Conservation (phyloP, 768 basidiomycete genomes). For the Boletus sp. region DNA sequence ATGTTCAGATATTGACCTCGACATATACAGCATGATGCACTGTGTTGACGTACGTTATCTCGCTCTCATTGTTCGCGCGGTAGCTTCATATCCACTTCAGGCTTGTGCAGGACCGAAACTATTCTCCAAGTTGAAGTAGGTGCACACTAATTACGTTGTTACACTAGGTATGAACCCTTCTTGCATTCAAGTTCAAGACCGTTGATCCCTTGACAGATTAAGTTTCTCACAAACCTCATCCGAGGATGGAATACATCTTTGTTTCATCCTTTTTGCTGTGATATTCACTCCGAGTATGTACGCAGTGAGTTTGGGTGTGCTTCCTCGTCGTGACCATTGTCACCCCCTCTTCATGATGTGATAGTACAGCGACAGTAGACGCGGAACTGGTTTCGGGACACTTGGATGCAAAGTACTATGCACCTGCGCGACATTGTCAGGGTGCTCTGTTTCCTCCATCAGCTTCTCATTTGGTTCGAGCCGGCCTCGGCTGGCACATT, state of each 20-base stretch:
- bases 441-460: background rate
- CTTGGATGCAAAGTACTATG: background rate
- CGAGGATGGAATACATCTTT: constrained; percentile 13
- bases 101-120: constrained; percentile 73
- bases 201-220: constrained; percentile 12
- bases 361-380: background rate
- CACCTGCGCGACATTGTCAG: background rate
- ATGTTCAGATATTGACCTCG: constrained; percentile 4
- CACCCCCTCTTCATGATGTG: background rate
- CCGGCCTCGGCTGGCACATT: background rate
- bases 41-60: constrained; percentile 72
- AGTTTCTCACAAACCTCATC: constrained; percentile 4
- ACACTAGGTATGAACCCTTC: constrained; percentile 17
- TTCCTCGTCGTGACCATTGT: background rate
- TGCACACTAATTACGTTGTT: background rate
- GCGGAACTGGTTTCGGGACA: background rate
- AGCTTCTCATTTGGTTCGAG: background rate
- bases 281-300: background rate
- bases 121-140: constrained; percentile 64
- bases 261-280: background rate
- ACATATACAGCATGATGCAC: constrained; percentile 75
- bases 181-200: background rate
- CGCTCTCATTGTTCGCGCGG: background rate
- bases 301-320: background rate
- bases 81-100: constrained; percentile 25